Percentiles rank a stretch among this genome's conserved stretches.
phyloP scores from a whole-genome alignment of 768 basidiomycete species.

The Kwoniella newhampshirensis region DNA sequence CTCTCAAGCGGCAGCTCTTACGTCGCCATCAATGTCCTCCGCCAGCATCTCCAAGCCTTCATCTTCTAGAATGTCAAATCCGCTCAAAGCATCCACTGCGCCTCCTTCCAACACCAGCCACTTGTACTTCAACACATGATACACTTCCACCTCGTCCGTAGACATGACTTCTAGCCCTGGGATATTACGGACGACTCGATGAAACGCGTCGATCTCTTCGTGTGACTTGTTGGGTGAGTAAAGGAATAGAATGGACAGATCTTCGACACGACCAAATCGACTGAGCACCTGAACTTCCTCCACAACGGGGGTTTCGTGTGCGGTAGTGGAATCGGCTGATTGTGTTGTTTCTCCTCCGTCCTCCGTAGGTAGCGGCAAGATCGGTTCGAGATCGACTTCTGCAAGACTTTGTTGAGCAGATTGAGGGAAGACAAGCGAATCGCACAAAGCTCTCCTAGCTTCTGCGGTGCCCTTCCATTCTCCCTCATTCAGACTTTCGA shows the following conservation, averaged over 20 bases:
- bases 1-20: neutral
- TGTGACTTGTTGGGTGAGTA: conserved; percentile 26
- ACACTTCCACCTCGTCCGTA: conserved; percentile 67
- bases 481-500: conserved; percentile 54
- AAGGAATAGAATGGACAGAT: conserved; percentile 47
- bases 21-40: neutral
- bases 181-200: conserved; percentile 69
- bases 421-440: conserved; percentile 40
- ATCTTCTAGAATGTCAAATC: conserved; percentile 4
- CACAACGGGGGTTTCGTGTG: conserved; percentile 43
- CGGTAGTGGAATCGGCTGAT: conserved; percentile 67
- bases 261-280: conserved; percentile 35
- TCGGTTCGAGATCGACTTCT: conserved; percentile 4
- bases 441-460: conserved; percentile 67
- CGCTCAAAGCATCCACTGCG: conserved; percentile 63
- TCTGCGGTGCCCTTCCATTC: conserved; percentile 54
- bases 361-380: neutral
- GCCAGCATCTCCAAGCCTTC: conserved; percentile 8
- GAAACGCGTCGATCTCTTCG: conserved; percentile 52
- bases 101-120: conserved; percentile 76
- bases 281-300: conserved; percentile 15
- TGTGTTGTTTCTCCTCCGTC: conserved; percentile 12
- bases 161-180: conserved; percentile 63
- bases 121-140: conserved; percentile 79
- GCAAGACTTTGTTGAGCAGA: neutral